Evolutionary conservation across 1,284 basidiomycete species (phyloP), one percentile per base, ranked within the genome.

Genomic region (Sparassis latifolia): DNA sequence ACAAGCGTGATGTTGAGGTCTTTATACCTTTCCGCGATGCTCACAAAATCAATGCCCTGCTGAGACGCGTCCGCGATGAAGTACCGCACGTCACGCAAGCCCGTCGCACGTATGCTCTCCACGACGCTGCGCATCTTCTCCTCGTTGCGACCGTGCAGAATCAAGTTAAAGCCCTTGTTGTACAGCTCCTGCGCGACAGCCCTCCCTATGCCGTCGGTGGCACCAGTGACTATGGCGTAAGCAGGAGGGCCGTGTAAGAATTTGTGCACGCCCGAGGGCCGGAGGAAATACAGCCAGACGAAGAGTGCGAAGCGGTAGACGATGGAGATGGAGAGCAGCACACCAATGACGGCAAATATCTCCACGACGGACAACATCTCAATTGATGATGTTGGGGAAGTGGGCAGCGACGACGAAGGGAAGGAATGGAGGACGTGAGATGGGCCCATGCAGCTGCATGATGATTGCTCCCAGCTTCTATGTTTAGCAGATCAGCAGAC

Each of bases 121-220:
- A 56, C 50, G 44, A 62, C 62, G 44, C 53, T 54, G 48, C 53
- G 51, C 55, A 66, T 56, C 54, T 66, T 66, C 45, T 58, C 53
- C 50, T 61, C 60, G 44, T 61, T 65, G 7, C 65, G 55, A 20
- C 64, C 65, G 42, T 67, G 65, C 20, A 67, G 45, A 49, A 67
- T 58, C 38, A 67, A 50, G 42, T 62, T 67, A 60, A 67, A 67
- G 12, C 64, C 63, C 32, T 53, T 55, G 32, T 47, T 49, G 47
- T 64, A 63, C 20, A 67, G 58, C 57, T 66, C 62, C 3, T 54
- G 53, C 6, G 64, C 63, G 4, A 58, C 42, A 3, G 56, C 58
- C 47, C 61, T 64, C 33, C 65, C 65, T n/a, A 67, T 67, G 12
- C 65, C 65, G 48, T 67, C 65, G 12, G 64, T 57, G 2, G 65